These are phyloP conservation scores for Solanum commersonii DNA, from an alignment of 257 asterid species.

Conservation along the genomic window DNA sequence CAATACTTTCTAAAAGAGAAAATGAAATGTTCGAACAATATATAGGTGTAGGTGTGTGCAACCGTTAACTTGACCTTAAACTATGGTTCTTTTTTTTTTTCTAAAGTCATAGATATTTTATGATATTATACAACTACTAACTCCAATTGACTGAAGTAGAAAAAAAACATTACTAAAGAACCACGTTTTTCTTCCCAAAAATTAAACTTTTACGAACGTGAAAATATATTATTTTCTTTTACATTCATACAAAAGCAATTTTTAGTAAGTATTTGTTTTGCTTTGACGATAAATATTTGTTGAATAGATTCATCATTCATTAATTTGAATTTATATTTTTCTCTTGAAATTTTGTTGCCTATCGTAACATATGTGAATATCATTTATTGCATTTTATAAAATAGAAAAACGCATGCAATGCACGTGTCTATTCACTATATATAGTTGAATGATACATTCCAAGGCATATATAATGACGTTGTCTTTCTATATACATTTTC, in stretches of 20 bases:
- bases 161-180: not conserved
- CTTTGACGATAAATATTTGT: too few relatives aligned
- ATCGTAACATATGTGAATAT: not conserved
- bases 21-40: not conserved
- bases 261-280: not conserved
- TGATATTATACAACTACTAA: not conserved
- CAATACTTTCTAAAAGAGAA: not conserved
- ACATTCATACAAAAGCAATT: not conserved
- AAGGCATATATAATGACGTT: not conserved
- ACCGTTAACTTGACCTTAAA: not conserved
- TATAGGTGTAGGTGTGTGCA: not conserved
- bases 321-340: not conserved
- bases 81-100: not conserved
- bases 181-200: not conserved
- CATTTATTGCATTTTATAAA: not conserved
- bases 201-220: not conserved
- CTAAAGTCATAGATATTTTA: not conserved
- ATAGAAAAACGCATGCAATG: not conserved
- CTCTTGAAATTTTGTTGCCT: not conserved
- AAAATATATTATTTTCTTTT: too few relatives aligned
- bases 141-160: not conserved
- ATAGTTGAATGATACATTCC: not conserved
- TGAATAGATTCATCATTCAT: not conserved
- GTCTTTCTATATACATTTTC: not conserved
- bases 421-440: not conserved